A percentile compares a stretch with the other conserved stretches of the same genome.
phyloP scores from a whole-genome alignment of 192 early-diverging fungal genomes.

The Coemansia sp. region DNA sequence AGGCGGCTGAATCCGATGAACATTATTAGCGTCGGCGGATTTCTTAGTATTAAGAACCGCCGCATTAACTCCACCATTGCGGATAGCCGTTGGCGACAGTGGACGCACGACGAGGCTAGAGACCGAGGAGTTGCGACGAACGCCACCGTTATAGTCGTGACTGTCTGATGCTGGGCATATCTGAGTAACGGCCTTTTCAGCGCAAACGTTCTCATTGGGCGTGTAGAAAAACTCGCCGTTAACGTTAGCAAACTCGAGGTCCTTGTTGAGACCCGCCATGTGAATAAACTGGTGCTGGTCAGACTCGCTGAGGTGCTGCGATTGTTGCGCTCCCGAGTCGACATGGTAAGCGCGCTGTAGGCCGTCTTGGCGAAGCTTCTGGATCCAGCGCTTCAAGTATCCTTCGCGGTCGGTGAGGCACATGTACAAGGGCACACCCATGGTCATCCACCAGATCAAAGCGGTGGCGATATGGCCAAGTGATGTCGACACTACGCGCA shows the following conservation, averaged over 20 bases:
- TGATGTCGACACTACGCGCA: slow-evolving; percentile 33
- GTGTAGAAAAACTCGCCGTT: neutral
- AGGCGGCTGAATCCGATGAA: neutral
- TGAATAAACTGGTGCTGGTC: neutral
- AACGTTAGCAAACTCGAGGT: neutral
- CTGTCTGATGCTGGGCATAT: neutral
- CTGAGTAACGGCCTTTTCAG: neutral
- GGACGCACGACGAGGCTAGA: neutral
- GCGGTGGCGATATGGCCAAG: slow-evolving; percentile 39
- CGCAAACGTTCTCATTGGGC: neutral
- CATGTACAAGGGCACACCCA: slow-evolving; percentile 35
- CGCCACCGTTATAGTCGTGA: neutral
- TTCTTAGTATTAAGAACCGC: neutral
- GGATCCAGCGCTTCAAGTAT: slow-evolving; percentile 28
- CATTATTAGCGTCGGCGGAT: neutral
- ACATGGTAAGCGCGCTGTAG: slow-evolving; percentile 38
- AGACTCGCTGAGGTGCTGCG: neutral
- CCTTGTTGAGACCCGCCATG: neutral
- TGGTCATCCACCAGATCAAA: slow-evolving; percentile 43
- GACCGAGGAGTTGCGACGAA: neutral
- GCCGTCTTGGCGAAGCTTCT: slow-evolving; percentile 33
- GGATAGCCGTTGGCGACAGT: neutral
- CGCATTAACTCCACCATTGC: neutral
- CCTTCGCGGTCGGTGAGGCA: slow-evolving; percentile 24
- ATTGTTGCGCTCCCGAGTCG: neutral